Evolutionary conservation across 1,284 basidiomycete genomes (phyloP).

Genomic region (Melampsora larici-populina): DNA sequence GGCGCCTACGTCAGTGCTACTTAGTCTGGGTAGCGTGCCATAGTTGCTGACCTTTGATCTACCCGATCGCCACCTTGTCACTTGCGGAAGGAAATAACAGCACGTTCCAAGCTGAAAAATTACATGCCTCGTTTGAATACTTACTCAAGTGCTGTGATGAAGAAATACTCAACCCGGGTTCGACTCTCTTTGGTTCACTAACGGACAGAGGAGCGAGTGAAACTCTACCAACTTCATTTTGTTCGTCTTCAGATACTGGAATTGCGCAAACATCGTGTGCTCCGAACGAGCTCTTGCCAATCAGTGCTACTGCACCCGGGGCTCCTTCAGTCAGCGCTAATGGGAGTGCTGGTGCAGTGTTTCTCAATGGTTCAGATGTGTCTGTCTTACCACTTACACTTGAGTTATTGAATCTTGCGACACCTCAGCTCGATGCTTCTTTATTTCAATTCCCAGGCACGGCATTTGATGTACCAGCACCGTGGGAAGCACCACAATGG

Average conservation of each 20-base stretch:
- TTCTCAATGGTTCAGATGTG: background rate
- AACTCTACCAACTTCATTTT: background rate
- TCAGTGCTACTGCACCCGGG: background rate
- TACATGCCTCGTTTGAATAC: background rate
- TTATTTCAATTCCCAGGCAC: background rate
- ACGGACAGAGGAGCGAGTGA: background rate
- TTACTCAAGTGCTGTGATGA: background rate
- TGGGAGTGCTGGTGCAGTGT: too few species aligned
- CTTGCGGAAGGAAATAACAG: background rate
- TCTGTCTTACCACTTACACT: background rate
- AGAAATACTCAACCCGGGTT: background rate
- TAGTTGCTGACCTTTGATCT: too few species aligned
- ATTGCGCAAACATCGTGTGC: too few species aligned
- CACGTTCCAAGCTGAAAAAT: background rate
- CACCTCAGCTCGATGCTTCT: background rate
- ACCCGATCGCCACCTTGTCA: too few species aligned
- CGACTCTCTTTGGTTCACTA: background rate
- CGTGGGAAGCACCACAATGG: background rate
- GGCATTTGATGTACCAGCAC: background rate
- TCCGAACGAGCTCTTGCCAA: background rate
- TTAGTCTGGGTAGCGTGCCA: too few species aligned
- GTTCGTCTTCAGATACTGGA: background rate
- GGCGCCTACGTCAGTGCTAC: conserved; percentile 4
- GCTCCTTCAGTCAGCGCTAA: background rate
- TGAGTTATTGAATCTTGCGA: background rate